phyloP scores from a whole-genome alignment of 768 basidiomycete genomes.

The Suillus bovinus region DNA sequence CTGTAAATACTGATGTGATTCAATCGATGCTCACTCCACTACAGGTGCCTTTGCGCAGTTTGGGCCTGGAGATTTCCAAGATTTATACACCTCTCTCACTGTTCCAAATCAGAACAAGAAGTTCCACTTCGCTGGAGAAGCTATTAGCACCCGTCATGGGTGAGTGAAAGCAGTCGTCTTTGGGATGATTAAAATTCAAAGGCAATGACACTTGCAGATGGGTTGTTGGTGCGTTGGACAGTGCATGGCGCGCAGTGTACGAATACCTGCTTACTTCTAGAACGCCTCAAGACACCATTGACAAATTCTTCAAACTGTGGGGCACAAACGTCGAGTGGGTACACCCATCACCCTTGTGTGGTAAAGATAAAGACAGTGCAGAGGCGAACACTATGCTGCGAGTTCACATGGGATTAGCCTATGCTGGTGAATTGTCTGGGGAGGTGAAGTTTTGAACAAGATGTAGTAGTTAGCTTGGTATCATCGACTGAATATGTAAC shows the following conservation, averaged over 20 bases:
- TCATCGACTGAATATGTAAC: not conserved
- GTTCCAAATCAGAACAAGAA: constrained; percentile 30
- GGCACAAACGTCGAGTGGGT: constrained; percentile 34
- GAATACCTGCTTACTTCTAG: constrained; percentile 21
- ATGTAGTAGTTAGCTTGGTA: not conserved
- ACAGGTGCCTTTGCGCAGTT: constrained; percentile 45
- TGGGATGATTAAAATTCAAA: not conserved
- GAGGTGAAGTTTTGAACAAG: not conserved
- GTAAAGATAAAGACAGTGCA: not conserved
- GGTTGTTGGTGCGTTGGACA: constrained; percentile 42
- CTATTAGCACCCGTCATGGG: constrained; percentile 38
- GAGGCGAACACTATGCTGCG: not conserved
- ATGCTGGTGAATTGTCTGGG: not conserved
- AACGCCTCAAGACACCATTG: constrained; percentile 9
- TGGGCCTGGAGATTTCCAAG: constrained; percentile 38
- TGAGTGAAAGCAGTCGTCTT: constrained; percentile 5
- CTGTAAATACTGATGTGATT: not conserved
- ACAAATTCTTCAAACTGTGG: constrained; percentile 29
- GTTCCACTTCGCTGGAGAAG: constrained; percentile 41
- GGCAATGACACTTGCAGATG: constrained; percentile 25
- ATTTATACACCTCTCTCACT: constrained; percentile 34
- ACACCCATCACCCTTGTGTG: not conserved
- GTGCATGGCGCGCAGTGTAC: constrained; percentile 36
- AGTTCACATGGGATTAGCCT: not conserved
- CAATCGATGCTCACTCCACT: not conserved